Base-by-base conservation (phyloP, 805 yeast species). In the Naumovozyma dairenensis region DNA sequence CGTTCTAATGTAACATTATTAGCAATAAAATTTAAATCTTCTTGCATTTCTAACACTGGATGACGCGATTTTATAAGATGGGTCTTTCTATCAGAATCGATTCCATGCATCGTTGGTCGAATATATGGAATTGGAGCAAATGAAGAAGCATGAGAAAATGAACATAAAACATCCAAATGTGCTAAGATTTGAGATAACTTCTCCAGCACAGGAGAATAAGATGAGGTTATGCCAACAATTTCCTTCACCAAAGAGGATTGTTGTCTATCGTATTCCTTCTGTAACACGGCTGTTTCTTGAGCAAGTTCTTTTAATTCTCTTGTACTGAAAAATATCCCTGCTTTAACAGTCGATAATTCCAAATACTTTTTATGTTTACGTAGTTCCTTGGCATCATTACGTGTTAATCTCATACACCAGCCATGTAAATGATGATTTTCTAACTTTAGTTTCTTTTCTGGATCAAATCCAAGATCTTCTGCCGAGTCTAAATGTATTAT, bases 321-420 rank as follows among this genome's bases (percentile, higher is more conserved):
- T 2, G 94, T 84, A 7, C 95, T 85, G 65, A 92, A 92, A 55
- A 69, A 85, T 4, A 89, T 89, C 37, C 99, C 99, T 2, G 96
- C 94, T 54, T 92, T 92, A 20, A 85, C 93, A 0, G 96, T 89
- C 33, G 86, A 82, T 28, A 89, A 64, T 55, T 92, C 96, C 33
- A 69, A 69, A 53, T 78, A 87, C 25, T 72, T 68, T 36, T 65
- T 66, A 18, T 51, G 53, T 28, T 56, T 51, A 46, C 97, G 72
- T 38, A 92, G 65, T 15, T 81, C 78, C 8, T 80, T 67, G 2
- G 95, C 87, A 50, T 92, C 97, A 36, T 74, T 78, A 56, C 98
- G 72, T 1, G 98, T 92, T 16, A 92, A 71, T 46, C 97, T 69
- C 69, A 89, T 74, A 56, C 96, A 85, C 94, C 95, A 87, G 15